Percentiles rank a stretch among this genome's conserved stretches.
phyloP scores from a whole-genome alignment of 2,329 filamentous ascomycete genomes.

The Shiraia sp. region DNA sequence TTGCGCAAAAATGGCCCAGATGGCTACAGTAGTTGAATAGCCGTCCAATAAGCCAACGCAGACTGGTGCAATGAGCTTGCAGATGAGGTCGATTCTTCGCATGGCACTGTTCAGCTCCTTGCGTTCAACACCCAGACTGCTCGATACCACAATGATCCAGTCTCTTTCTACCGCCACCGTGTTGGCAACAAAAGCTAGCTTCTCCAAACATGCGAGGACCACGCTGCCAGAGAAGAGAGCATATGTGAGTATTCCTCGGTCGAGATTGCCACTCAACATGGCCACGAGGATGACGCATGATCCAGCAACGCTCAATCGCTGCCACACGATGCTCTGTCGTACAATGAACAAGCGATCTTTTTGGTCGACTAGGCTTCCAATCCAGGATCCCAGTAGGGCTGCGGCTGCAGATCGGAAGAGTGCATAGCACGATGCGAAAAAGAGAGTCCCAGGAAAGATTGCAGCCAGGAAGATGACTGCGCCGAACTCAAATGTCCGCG shows the following conservation, averaged over 20 bases:
- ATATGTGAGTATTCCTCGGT: slow-evolving; percentile 28
- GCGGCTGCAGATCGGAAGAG: slow-evolving; percentile 62
- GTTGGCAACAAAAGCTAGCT: slow-evolving; percentile 67
- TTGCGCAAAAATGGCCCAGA: slow-evolving; percentile 55
- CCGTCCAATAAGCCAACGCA: slow-evolving; percentile 55
- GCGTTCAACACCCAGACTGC: slow-evolving; percentile 31
- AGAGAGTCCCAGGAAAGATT: slow-evolving; percentile 58
- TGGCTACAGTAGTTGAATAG: slow-evolving; percentile 54
- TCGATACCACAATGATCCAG: slow-evolving; percentile 64
- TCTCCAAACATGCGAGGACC: slow-evolving; percentile 69
- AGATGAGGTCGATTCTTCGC: slow-evolving; percentile 62
- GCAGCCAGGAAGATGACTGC: slow-evolving; percentile 54
- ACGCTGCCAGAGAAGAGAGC: slow-evolving; percentile 42
- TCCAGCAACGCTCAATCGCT: slow-evolving; percentile 36
- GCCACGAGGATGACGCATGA: slow-evolving; percentile 36
- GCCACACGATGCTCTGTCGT: slow-evolving; percentile 47
- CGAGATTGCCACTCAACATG: slow-evolving; percentile 15
- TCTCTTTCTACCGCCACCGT: slow-evolving; percentile 71
- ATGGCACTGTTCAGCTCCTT: slow-evolving; percentile 60
- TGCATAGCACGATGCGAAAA: slow-evolving; percentile 72
- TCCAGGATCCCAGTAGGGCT: slow-evolving; percentile 60
- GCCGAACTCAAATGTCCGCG: slow-evolving; percentile 54
- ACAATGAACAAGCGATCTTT: slow-evolving; percentile 47
- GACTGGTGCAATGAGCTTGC: slow-evolving; percentile 61
- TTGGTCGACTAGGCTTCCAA: slow-evolving; percentile 65